phyloP scores from a whole-genome alignment of 768 basidiomycete genomes.

The Leccinum fibrillosum region DNA sequence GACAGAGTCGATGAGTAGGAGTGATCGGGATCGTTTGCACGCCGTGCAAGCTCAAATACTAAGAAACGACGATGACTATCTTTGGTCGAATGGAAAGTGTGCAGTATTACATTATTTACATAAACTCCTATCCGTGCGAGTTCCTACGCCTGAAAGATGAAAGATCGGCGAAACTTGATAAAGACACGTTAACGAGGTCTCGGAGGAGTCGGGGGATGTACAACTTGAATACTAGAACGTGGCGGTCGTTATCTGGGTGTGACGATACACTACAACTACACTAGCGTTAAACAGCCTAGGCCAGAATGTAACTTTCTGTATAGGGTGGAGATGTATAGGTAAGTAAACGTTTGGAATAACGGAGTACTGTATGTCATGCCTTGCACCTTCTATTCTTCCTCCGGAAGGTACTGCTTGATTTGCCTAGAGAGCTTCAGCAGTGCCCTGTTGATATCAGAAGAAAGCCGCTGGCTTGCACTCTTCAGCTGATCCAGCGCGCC shows the following conservation, averaged over 20 bases:
- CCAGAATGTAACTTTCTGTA: neutral
- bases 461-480: neutral
- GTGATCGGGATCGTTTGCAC: no score
- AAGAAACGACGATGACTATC: no score
- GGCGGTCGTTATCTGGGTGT: neutral
- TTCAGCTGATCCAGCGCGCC: neutral
- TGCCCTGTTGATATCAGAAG: constrained; percentile 1
- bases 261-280: neutral
- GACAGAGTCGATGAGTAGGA: neutral
- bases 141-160: no score
- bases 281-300: neutral
- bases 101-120: no score
- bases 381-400: neutral
- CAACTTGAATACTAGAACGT: no score
- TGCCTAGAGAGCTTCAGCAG: neutral
- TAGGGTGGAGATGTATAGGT: neutral
- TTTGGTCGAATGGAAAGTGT: no score
- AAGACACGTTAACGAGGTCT: no score
- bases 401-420: neutral
- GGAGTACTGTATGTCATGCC: neutral
- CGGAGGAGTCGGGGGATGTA: no score
- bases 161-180: no score
- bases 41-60: no score
- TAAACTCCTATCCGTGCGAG: no score
- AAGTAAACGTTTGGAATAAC: neutral